These are phyloP conservation scores for Rhytidiadelphus loreus DNA, from an alignment of 225 moss, liverwort and hornwort species.

Conservation along the genomic window DNA sequence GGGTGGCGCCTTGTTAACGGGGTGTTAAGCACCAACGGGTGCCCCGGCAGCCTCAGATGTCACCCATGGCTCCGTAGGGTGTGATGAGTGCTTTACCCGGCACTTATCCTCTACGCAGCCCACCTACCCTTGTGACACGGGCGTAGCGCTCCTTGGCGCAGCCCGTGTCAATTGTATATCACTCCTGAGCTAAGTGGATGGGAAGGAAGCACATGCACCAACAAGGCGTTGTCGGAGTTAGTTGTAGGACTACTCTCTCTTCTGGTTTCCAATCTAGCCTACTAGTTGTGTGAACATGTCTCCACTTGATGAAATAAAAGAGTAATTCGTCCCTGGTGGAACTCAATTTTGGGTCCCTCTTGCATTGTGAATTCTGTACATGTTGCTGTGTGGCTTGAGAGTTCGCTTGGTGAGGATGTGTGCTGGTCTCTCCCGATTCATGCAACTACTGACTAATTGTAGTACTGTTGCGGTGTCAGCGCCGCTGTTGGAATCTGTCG, in stretches of 20 bases:
- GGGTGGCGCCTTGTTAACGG: constrained; percentile 12
- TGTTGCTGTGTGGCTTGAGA: too few species aligned
- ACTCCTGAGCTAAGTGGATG: constrained; percentile 45
- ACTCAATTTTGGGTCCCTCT: too few species aligned
- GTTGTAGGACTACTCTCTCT: not conserved
- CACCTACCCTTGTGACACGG: constrained; percentile 56
- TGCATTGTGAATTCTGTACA: too few species aligned
- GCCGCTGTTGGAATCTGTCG: not conserved
- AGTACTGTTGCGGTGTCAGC: not conserved
- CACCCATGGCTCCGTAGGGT: constrained; percentile 32
- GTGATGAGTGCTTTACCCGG: constrained; percentile 57
- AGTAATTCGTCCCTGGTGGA: not conserved
- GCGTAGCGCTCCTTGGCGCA: not conserved
- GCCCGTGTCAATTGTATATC: constrained; percentile 31
- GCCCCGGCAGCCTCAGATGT: not conserved
- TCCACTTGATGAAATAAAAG: not conserved
- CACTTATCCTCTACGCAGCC: constrained; percentile 7
- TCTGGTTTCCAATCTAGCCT: not conserved
- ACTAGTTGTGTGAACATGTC: not conserved
- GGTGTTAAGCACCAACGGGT: constrained; percentile 23
- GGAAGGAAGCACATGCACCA: not conserved
- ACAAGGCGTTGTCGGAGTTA: not conserved
- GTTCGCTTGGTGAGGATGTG: too few species aligned
- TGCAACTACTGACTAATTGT: not conserved
- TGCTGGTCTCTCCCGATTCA: not conserved